Percentiles rank a stretch among this genome's conserved stretches.
phyloP scores from a whole-genome alignment of 306 rosid genomes.

The Abrus pulchellus region DNA sequence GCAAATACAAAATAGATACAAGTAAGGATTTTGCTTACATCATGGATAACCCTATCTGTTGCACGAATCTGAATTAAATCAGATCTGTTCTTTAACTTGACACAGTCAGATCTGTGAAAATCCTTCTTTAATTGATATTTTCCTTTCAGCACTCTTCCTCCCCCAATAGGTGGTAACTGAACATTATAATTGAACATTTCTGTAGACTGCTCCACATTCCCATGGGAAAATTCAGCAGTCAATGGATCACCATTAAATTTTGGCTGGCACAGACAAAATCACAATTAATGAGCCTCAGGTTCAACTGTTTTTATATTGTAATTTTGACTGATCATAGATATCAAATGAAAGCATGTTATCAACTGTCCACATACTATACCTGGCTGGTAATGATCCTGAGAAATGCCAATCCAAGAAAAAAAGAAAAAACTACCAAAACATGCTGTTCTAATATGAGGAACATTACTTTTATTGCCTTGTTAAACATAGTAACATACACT shows the following conservation, averaged over 20 bases:
- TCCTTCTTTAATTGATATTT: conserved; percentile 45
- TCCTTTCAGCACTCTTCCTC: conserved; percentile 46
- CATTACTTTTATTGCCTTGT: conserved; percentile 23
- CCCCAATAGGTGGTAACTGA: conserved; percentile 41
- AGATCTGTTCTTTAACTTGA: conserved; percentile 44
- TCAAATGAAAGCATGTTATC: conserved; percentile 25
- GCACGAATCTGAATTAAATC: conserved; percentile 49
- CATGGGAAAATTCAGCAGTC: conserved; percentile 38
- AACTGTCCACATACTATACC: conserved; percentile 20
- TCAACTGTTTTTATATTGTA: conserved; percentile 20
- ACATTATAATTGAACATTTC: conserved; percentile 35
- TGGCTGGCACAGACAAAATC: conserved; percentile 45
- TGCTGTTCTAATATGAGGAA: conserved; percentile 16
- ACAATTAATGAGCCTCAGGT: conserved; percentile 32
- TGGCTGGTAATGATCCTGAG: background rate
- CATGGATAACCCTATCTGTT: conserved; percentile 52
- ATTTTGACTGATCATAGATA: conserved; percentile 9
- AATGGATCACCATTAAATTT: conserved; percentile 34
- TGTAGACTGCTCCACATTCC: conserved; percentile 32
- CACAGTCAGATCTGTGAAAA: conserved; percentile 36
- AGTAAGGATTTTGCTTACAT: conserved; percentile 46
- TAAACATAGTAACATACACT: background rate
- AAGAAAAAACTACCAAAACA: background rate
- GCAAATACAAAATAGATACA: conserved; percentile 24
- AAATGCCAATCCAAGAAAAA: conserved; percentile 15